Percentiles rank a stretch among this genome's conserved stretches.
These are phyloP conservation scores for Aspergillus piperis DNA, from an alignment of 2,329 filamentous ascomycete species.

Conservation along the genomic window DNA sequence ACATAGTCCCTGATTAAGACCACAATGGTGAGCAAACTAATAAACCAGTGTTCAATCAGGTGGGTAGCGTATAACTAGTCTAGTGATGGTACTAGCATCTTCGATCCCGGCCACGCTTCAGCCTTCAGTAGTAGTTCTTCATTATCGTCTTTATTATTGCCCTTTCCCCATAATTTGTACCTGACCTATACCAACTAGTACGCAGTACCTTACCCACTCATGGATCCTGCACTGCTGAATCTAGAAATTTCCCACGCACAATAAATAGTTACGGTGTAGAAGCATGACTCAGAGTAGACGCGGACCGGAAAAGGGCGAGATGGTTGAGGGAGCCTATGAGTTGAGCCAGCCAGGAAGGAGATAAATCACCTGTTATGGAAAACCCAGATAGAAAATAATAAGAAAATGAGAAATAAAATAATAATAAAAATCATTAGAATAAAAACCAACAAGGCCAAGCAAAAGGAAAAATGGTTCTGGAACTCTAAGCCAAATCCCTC, in stretches of 20 bases:
- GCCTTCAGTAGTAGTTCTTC: not conserved
- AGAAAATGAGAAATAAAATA: too few species aligned
- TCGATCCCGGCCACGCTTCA: not conserved
- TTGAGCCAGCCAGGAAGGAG: too few species aligned
- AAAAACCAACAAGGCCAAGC: not conserved
- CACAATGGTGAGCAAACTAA: not conserved
- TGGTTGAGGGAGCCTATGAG: too few species aligned
- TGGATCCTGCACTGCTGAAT: not conserved
- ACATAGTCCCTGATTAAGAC: conserved; percentile 18
- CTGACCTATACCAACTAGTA: not conserved
- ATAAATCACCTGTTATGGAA: too few species aligned
- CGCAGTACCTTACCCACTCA: not conserved
- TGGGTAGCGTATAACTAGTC: conserved; percentile 5
- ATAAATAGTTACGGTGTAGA: not conserved
- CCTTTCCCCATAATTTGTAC: not conserved
- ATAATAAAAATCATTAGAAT: too few species aligned
- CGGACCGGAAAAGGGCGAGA: too few species aligned
- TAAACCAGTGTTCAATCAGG: not conserved
- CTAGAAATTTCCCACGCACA: not conserved
- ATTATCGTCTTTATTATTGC: not conserved
- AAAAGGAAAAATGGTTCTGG: not conserved
- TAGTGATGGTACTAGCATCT: not conserved
- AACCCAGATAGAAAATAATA: not conserved
- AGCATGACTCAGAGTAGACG: too few species aligned
- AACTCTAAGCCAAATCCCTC: conserved; percentile 3